Evolutionary conservation across 2,329 filamentous ascomycete genomes (phyloP), one percentile per base, ranked within the genome.

Genomic region (Verticillium longisporum): DNA sequence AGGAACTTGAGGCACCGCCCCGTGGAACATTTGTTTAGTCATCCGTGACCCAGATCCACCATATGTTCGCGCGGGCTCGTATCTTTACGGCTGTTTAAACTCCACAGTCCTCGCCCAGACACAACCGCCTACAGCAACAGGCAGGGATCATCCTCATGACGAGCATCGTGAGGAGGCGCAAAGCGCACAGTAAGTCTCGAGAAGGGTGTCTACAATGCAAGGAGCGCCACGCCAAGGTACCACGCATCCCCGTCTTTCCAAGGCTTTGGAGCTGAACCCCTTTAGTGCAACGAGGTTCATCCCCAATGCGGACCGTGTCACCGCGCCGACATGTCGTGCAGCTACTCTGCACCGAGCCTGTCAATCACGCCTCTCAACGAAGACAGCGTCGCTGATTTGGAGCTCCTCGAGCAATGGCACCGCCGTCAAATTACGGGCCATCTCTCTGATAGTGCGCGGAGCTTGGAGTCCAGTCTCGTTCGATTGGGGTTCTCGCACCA

Each of bases 181-280:
- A 55, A 13, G 11, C 37, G 31, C 50, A 59, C 21, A 37, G 50
- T 5, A 59, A 59, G 33, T 59, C 58, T 37, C 50, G 50, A 32
- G 58, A 38, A 4, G 58, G 58, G 11, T 59, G 63, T 62, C 1
- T 26, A 1, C n/a, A 56, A 18, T 50, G 58, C 58, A 59, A 59
- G 6, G 58, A 59, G 58, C 45, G 58, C 13, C 58, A 59, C 33
- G n/a, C 33, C 33, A 59, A 59, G 58, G 58, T 59, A 55, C 33
- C 10, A 32, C 32, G 6, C 26, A 6, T 36, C 15, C 50, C 26
- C 31, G 7, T 7, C n/a, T 18, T 32, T 55, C 11, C 7, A 13
- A 6, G n/a, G 31, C 4, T 18, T n/a, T 33, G 2, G 2, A 31
- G 33, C 58, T 55, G 32, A 59, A 13, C 11, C 18, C 6, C 18